Percentiles rank a stretch among this genome's conserved stretches.
Evolutionary conservation across 1,139 yeast species (phyloP).

Genomic region (Suhomyces panamericanus): DNA sequence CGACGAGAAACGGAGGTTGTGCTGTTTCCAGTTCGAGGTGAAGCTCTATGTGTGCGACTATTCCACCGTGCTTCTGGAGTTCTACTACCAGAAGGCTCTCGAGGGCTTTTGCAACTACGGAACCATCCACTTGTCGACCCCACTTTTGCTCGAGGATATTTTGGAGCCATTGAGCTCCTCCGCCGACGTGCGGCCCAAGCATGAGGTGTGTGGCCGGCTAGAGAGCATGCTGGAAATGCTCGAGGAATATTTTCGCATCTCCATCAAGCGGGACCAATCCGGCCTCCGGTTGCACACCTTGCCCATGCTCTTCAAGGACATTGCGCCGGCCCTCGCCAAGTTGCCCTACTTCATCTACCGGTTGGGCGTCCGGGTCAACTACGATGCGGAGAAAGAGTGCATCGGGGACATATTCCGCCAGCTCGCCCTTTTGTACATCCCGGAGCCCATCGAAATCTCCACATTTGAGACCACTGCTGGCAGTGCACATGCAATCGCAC

Average conservation of each 20-base stretch:
- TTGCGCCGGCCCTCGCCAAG: conserved; percentile 63
- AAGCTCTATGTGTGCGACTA: conserved; percentile 79
- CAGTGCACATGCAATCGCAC: conserved; percentile 1
- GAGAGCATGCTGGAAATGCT: conserved; percentile 71
- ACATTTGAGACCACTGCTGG: not conserved
- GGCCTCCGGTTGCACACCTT: conserved; percentile 45
- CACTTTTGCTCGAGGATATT: conserved; percentile 33
- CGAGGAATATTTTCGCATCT: conserved; percentile 69
- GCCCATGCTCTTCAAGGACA: conserved; percentile 68
- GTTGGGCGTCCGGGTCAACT: conserved; percentile 58
- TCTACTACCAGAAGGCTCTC: conserved; percentile 79
- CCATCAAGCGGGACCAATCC: conserved; percentile 28
- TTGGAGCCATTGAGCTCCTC: conserved; percentile 24
- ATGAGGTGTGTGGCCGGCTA: conserved; percentile 28
- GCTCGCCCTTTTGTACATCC: conserved; percentile 72
- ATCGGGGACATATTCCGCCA: conserved; percentile 63
- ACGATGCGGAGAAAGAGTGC: conserved; percentile 68
- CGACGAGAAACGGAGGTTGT: conserved; percentile 65
- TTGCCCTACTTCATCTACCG: conserved; percentile 67
- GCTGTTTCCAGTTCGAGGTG: conserved; percentile 82
- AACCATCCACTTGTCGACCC: conserved; percentile 44
- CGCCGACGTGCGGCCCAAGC: conserved; percentile 22
- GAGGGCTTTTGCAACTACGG: conserved; percentile 86
- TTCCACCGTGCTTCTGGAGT: conserved; percentile 62
- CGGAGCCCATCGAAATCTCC: conserved; percentile 43